Evolutionary conservation across 106 monocot species (phyloP).

Genomic region (Iris macrosiphon): DNA sequence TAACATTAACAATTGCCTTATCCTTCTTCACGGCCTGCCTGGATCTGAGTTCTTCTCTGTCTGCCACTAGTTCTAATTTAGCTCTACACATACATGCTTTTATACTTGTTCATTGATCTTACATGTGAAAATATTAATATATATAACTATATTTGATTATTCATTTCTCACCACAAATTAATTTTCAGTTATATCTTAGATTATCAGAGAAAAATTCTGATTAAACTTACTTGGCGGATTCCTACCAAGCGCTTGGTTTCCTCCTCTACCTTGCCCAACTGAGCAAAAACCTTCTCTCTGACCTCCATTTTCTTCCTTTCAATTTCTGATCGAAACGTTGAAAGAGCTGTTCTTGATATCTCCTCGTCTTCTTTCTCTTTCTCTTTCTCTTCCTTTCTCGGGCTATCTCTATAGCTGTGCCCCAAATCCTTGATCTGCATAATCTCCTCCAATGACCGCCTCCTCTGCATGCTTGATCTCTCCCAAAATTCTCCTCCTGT

Average conservation of each 20-base stretch:
- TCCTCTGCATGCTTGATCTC: slow-evolving; percentile 16
- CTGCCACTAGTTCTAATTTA: no score
- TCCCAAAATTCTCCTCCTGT: slow-evolving; percentile 5
- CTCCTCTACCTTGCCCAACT: slow-evolving; percentile 54
- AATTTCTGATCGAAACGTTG: slow-evolving; percentile 54
- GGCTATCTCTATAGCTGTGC: slow-evolving; percentile 16
- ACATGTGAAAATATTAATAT: background rate
- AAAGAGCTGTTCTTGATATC: slow-evolving; percentile 48
- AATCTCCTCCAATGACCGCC: slow-evolving; percentile 7
- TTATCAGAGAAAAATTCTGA: background rate
- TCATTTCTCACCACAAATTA: no score
- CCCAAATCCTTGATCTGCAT: slow-evolving; percentile 22
- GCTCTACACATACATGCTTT: no score
- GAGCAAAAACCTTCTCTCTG: slow-evolving; percentile 30
- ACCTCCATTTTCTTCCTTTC: slow-evolving; percentile 75
- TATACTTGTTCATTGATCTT: no score
- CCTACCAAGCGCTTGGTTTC: slow-evolving; percentile 72
- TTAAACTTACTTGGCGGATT: slow-evolving; percentile 54
- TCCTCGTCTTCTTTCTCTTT: slow-evolving; percentile 52
- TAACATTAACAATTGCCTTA: no score
- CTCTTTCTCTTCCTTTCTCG: slow-evolving; percentile 23
- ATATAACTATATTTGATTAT: background rate
- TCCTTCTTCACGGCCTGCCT: no score
- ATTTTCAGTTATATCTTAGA: background rate
- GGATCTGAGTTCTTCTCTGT: no score